Percentiles rank a stretch among this genome's conserved stretches.
These are phyloP conservation scores for Aeminium ludgeri DNA, from an alignment of 495 filamentous ascomycete genomes.

Conservation along the genomic window DNA sequence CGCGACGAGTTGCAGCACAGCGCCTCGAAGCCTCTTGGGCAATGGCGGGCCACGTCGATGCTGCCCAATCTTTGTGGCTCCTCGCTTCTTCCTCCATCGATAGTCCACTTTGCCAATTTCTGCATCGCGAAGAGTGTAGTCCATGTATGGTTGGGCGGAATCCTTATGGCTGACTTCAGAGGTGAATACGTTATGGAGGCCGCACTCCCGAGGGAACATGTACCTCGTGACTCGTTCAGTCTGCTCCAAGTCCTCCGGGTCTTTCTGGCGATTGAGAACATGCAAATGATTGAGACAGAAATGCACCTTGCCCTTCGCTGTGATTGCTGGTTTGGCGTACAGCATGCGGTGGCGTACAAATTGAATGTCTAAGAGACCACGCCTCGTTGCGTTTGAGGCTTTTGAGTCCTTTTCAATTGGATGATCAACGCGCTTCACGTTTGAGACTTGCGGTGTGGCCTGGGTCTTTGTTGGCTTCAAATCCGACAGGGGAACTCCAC, in stretches of 20 bases:
- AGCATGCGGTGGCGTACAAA: conserved; percentile 78
- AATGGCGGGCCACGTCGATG: conserved; percentile 20
- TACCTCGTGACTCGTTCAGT: conserved; percentile 72
- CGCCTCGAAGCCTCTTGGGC: conserved; percentile 63
- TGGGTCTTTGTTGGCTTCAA: too few species aligned
- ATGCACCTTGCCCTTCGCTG: conserved; percentile 43
- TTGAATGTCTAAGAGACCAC: conserved; percentile 29
- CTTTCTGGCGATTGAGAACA: conserved; percentile 60
- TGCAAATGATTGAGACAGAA: conserved; percentile 72
- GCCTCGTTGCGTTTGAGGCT: conserved; percentile 29
- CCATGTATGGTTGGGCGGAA: conserved; percentile 54
- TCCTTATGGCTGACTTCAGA: conserved; percentile 43
- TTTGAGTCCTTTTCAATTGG: conserved; percentile 10
- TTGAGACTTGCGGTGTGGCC: too few species aligned
- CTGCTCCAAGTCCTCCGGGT: conserved; percentile 32
- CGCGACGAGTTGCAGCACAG: conserved; percentile 38
- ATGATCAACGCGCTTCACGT: not conserved
- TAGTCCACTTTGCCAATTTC: conserved; percentile 42
- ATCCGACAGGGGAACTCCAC: conserved; percentile 31
- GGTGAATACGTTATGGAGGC: conserved; percentile 81
- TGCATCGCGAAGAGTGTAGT: conserved; percentile 67
- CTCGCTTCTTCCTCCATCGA: not conserved
- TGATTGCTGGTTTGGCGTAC: conserved; percentile 58
- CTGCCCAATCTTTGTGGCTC: conserved; percentile 14
- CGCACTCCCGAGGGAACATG: conserved; percentile 83